These are phyloP conservation scores for Huntiella savannae DNA, from an alignment of 2,329 filamentous ascomycete species.

Conservation along the genomic window DNA sequence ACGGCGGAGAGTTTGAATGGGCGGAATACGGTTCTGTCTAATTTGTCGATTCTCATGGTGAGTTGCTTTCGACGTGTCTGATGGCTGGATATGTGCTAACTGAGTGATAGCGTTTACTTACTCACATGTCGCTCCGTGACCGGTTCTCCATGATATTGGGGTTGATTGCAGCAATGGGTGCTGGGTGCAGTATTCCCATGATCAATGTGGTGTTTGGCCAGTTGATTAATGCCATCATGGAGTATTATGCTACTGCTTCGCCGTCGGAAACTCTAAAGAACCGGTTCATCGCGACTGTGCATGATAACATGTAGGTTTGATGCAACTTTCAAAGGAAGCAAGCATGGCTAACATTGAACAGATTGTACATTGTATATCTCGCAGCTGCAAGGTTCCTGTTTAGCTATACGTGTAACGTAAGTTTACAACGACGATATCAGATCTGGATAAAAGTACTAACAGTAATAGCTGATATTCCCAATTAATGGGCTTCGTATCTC, in stretches of 20 bases:
- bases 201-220: conserved; percentile 20
- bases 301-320: conserved; percentile 1
- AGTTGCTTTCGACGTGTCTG: not conserved
- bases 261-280: not conserved
- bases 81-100: no score
- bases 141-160: conserved; percentile 6
- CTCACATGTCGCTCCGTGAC: conserved; percentile 5
- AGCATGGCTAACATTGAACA: not conserved
- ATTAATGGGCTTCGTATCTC: conserved; percentile 31
- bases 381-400: conserved; percentile 18
- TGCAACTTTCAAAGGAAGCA: not conserved
- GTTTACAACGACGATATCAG: conserved; percentile 7
- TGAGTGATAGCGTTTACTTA: conserved; percentile 8
- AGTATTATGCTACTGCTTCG: conserved; percentile 1
- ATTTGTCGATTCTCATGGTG: conserved; percentile 5
- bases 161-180: conserved; percentile 8
- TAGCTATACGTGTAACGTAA: conserved; percentile 18
- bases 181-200: conserved; percentile 16
- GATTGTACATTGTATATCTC: conserved; percentile 16
- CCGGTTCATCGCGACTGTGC: not conserved
- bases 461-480: conserved; percentile 18
- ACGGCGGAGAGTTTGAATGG: no score
- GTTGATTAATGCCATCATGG: conserved; percentile 1
- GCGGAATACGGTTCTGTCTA: not conserved
- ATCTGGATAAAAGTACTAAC: not conserved